Conservation (phyloP, 2,329 filamentous ascomycete genomes). For the Sarocladium brachiariae region DNA sequence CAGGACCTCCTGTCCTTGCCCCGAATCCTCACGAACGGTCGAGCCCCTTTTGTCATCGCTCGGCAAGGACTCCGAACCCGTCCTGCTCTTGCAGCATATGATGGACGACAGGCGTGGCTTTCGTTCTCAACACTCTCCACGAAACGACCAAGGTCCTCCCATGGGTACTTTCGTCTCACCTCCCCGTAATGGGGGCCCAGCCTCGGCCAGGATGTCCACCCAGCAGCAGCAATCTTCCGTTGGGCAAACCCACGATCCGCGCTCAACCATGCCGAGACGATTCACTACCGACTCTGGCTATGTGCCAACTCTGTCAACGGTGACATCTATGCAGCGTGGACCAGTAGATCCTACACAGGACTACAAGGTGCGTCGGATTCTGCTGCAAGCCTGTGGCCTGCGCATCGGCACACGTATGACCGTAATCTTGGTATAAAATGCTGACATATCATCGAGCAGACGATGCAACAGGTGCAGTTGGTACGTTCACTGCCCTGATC, state of each 20-base stretch:
- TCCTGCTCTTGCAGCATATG: not conserved
- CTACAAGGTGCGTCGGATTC: conserved; percentile 25
- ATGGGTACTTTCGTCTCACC: conserved; percentile 59
- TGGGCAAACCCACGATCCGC: conserved; percentile 54
- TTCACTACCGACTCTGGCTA: conserved; percentile 90
- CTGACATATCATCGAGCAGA: conserved; percentile 34
- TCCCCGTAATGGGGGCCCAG: conserved; percentile 54
- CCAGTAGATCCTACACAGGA: conserved; percentile 40
- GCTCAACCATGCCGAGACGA: conserved; percentile 75
- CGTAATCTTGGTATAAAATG: not conserved
- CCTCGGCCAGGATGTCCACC: conserved; percentile 34
- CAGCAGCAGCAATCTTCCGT: conserved; percentile 41
- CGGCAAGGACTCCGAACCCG: not conserved
- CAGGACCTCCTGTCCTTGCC: not conserved
- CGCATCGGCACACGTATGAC: not conserved
- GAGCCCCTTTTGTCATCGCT: not conserved
- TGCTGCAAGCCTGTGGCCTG: too few species aligned
- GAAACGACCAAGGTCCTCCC: conserved; percentile 50
- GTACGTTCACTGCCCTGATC: conserved; percentile 43
- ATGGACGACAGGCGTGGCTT: conserved; percentile 37
- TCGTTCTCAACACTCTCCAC: conserved; percentile 68
- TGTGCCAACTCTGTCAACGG: conserved; percentile 65
- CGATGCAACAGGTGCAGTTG: conserved; percentile 68
- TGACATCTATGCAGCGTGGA: conserved; percentile 38
- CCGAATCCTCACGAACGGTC: not conserved